Evolutionary conservation across 352 stramenopile species (phyloP), one percentile per base, ranked within the genome.

Genomic region (Phytophthora quininea): DNA sequence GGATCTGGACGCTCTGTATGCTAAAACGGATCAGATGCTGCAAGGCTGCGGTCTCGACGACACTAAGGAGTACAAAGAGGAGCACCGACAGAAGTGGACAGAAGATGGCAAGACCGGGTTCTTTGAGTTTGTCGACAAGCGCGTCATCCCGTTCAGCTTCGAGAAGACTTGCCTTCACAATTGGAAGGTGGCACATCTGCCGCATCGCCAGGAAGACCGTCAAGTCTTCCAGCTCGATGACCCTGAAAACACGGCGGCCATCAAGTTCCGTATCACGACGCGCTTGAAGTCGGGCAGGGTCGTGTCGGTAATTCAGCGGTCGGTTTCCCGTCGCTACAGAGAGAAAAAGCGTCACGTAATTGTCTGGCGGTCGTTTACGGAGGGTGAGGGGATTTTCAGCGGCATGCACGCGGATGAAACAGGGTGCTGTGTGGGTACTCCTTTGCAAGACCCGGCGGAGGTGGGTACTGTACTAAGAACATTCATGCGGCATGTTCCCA

Each of bases 321-420:
- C 63, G n/a, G 49, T 54, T 10, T 19, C 53, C 46, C 66, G 60
- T 3, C 60, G 60, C 9, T 66, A 66, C 30, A 10, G 66, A 32
- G 30, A 69, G 11, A 45, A 38, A 5, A 52, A 51, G 3, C 54
- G 60, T 1, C 60, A 58, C 43, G 66, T 73, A 54, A 57, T 64
- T 12, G 47, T 72, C 12, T 72, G 64, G 64, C 14, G 60, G 45
- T 61, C 56, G 32, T 65, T 73, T 30, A 64, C 54, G 14, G 59
- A 73, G 30, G 65, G 65, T 3, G 65, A 73, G 48, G 65, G 54
- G 4, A 35, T 43, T 12, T 73, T 73, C 45, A 46, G 27, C 32
- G 59, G 59, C 35, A 69, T 73, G 65, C 54, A 69, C n/a, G 59
- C 60, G 1, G 54, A 62, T 27, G 60, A 69, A 32, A 62, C 60